Base-by-base conservation (phyloP, 1,284 basidiomycete species). In the Cutaneotrichosporon sp. region DNA sequence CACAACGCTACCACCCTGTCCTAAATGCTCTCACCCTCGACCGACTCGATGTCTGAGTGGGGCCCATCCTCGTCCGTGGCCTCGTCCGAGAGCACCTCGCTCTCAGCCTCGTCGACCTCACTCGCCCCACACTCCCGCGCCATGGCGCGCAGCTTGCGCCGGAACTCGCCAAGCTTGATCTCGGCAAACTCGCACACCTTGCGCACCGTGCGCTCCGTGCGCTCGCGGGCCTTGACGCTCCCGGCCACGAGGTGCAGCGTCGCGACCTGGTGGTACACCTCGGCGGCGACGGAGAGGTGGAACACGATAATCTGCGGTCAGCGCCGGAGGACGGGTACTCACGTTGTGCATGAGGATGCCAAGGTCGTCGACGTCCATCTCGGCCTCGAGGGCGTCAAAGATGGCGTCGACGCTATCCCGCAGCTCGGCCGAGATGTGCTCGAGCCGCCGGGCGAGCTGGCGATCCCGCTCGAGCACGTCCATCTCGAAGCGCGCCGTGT, bases 171-270 rank as follows among this genome's bases (percentile, higher is more conserved):
- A 18, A 50, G 47, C 27, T 50, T 50, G 47, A 50, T 50, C 27
- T 50, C 47, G 25, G 47, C 25, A 29, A 50, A 50, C 47, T 50
- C 47, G 25, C 47, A 50, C 47, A 50, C 47, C 47, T 50, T 50
- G 27, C 47, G 47, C 25, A 50, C 47, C 5, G 47, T 50, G 14
- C 25, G 16, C 47, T 50, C 47, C 13, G 47, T 50, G 27, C 47
- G 47, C 25, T 50, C 47, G 14, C 47, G 47, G 6, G 47, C 47
- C 27, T 16, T 29, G 14, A 29, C 25, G 25, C 24, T 27, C 18
- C 47, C 47, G 24, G 47, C 47, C 13, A 50, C 47, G 8, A 50
- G 47, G 27, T 50, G 47, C 18, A 50, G 47, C 13, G 47, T 50
- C 47, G 47, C 25, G 18, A 50, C 47, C 16, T 50, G 47, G 25